These are phyloP conservation scores for Aristolochia californica DNA, from an alignment of 164 flowering plant genomes.

Conservation along the genomic window DNA sequence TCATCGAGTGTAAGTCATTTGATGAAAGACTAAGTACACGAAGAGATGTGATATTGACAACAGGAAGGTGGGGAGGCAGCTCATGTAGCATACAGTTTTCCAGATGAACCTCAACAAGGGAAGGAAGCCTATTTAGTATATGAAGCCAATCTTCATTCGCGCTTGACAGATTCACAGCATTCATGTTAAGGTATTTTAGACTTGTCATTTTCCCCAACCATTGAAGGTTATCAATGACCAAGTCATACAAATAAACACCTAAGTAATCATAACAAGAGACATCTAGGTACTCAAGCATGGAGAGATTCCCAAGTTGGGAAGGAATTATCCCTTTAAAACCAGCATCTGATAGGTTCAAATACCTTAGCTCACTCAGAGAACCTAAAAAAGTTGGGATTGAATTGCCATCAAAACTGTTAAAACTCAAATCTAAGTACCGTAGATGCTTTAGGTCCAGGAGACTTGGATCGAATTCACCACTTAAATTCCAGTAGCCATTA, in stretches of 20 bases:
- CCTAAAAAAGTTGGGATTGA: slow-evolving; percentile 10
- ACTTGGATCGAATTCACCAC: slow-evolving; percentile 8
- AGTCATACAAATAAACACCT: no score
- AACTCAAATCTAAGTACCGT: slow-evolving; percentile 8
- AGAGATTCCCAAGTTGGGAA: slow-evolving; percentile 11
- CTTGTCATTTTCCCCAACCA: slow-evolving; percentile 8
- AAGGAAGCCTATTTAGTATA: slow-evolving; percentile 5
- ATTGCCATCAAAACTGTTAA: slow-evolving; percentile 1
- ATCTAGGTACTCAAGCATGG: slow-evolving; percentile 6
- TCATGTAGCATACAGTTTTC: background rate
- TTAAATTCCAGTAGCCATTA: background rate
- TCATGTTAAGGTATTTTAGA: background rate
- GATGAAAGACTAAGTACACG: slow-evolving; percentile 3
- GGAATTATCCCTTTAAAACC: slow-evolving; percentile 8
- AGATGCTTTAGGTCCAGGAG: slow-evolving; percentile 9
- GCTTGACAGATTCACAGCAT: background rate
- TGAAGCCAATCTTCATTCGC: slow-evolving; percentile 8
- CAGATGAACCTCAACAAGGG: slow-evolving; percentile 5
- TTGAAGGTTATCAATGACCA: background rate
- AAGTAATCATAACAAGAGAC: background rate
- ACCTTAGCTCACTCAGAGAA: slow-evolving; percentile 2
- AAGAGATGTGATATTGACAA: slow-evolving; percentile 14
- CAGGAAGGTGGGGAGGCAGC: background rate
- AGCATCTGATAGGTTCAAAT: slow-evolving; percentile 5
- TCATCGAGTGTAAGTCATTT: background rate